Evolutionary conservation across 768 basidiomycete species (phyloP).

Genomic region (Podaxis rugospora): DNA sequence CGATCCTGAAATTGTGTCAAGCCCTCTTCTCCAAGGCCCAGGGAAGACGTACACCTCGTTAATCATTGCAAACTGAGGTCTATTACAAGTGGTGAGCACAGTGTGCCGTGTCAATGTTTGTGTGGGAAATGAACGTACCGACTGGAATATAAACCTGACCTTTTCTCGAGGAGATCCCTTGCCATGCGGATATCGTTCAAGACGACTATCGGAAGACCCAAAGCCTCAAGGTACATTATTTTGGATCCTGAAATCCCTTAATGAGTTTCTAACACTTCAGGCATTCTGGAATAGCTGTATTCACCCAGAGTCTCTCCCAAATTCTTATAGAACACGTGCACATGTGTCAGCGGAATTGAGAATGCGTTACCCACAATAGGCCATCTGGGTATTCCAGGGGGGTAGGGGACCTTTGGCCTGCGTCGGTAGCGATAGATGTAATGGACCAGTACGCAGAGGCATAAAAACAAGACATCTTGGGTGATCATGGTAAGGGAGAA

Average conservation of each 20-base stretch:
- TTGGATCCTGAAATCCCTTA: background rate
- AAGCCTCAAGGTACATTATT: constrained; percentile 5
- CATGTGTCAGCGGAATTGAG: constrained; percentile 7
- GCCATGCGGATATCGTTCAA: constrained; percentile 8
- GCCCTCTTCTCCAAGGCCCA: background rate
- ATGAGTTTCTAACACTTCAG: background rate
- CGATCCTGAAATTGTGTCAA: background rate
- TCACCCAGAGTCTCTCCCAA: constrained; percentile 11
- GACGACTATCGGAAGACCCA: constrained; percentile 3
- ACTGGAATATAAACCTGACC: constrained; percentile 10
- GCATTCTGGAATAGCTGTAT: background rate
- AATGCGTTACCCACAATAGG: constrained; percentile 12
- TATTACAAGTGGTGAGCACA: background rate
- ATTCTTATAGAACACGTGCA: constrained; percentile 2
- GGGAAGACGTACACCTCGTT: background rate
- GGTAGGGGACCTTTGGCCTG: background rate
- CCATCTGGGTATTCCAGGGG: constrained; percentile 9
- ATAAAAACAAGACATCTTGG: background rate
- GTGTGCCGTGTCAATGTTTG: background rate
- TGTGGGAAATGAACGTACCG: background rate
- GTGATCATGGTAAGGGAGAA: background rate
- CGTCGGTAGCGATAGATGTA: background rate
- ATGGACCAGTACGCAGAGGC: background rate
- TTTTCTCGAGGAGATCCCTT: constrained; percentile 11
- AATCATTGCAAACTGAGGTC: background rate